A percentile compares a stretch with the other conserved stretches of the same genome.
Evolutionary conservation across 108 stramenopile genomes (phyloP).

Genomic region (Skeletonema potamos): DNA sequence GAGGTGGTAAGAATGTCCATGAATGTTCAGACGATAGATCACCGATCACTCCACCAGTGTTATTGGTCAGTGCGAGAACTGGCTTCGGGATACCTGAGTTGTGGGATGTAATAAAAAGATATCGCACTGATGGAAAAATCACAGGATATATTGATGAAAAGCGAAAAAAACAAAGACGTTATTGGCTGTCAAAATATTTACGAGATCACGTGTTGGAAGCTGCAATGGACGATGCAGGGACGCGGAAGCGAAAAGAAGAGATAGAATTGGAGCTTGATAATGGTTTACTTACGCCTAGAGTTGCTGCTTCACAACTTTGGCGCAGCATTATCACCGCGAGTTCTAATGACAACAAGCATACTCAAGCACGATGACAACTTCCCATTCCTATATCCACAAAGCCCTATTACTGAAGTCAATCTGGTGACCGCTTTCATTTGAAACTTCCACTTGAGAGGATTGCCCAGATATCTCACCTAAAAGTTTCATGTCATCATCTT

Average conservation of each 20-base stretch:
- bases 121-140: constrained; percentile 30
- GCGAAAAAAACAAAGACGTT: constrained; percentile 43
- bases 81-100: constrained; percentile 56
- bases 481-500: constrained; percentile 66
- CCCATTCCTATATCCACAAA: constrained; percentile 31
- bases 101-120: constrained; percentile 55
- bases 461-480: constrained; percentile 34
- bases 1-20: background rate
- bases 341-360: background rate
- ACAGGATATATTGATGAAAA: constrained; percentile 54
- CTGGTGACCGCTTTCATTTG: background rate
- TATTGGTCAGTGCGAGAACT: constrained; percentile 67
- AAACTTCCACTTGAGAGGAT: background rate
- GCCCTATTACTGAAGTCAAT: constrained; percentile 39
- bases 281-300: constrained; percentile 58
- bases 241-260: constrained; percentile 28
- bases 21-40: constrained; percentile 9
- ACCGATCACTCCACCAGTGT: constrained; percentile 53
- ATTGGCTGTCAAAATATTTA: constrained; percentile 81
- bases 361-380: background rate
- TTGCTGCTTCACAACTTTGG: constrained; percentile 57
- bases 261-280: constrained; percentile 47
- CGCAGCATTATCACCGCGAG: constrained; percentile 11
- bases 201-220: constrained; percentile 27
- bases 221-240: constrained; percentile 27